Evolutionary conservation across 176 grass and related monocot species (phyloP).

Genomic region (Aegilops bicornis): DNA sequence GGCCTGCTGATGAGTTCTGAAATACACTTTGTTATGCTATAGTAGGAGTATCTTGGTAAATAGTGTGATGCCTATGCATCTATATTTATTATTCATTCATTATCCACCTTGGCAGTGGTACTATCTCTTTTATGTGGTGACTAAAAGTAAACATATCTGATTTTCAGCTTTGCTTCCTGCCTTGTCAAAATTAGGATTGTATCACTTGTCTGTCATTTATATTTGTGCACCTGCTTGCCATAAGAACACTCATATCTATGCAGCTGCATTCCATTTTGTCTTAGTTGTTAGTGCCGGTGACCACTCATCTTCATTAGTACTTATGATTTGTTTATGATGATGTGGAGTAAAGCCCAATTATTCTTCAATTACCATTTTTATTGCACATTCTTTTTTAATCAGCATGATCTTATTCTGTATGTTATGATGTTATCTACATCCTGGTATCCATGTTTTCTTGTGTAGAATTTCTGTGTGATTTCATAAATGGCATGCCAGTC

Average conservation of each 20-base stretch:
- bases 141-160: not conserved
- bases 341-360: not conserved
- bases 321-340: not conserved
- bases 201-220: not conserved
- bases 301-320: not conserved
- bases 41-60: constrained; percentile 1
- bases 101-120: not conserved
- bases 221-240: not conserved
- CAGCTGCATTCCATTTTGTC: not conserved
- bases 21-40: no score
- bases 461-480: not conserved
- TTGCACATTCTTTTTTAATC: not conserved
- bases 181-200: not conserved
- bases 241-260: not conserved
- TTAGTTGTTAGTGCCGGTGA: constrained; percentile 10
- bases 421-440: not conserved
- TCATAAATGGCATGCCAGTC: not conserved
- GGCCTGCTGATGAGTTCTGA: no score
- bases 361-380: not conserved
- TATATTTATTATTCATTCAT: not conserved
- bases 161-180: not conserved
- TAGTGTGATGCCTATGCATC: not conserved
- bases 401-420: not conserved
- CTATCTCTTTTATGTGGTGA: not conserved
- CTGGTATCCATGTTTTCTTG: not conserved